A percentile compares a stretch with the other conserved stretches of the same genome.
These are phyloP conservation scores for Alternaria sp. DNA, from an alignment of 2,329 filamentous ascomycete species.

Conservation along the genomic window DNA sequence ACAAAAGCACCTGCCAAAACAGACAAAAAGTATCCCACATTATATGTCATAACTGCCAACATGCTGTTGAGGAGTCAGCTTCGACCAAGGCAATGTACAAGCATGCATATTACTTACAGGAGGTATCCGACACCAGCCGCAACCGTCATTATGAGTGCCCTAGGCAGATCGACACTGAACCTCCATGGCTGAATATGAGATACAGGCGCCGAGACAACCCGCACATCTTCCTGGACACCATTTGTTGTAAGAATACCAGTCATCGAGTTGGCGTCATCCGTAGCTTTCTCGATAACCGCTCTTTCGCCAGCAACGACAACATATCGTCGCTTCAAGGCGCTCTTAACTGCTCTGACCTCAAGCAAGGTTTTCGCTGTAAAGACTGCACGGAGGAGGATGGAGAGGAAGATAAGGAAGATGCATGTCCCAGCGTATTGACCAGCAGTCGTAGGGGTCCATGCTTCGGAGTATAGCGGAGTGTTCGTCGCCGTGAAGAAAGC, in stretches of 20 bases:
- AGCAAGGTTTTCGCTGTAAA: slow-evolving; percentile 71
- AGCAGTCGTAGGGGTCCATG: slow-evolving; percentile 75
- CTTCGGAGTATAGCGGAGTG: slow-evolving; percentile 71
- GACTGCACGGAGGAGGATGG: slow-evolving; percentile 72
- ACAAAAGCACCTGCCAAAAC: slow-evolving; percentile 81
- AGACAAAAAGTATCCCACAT: slow-evolving; percentile 84
- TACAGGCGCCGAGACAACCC: slow-evolving; percentile 70
- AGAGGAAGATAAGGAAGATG: slow-evolving; percentile 86
- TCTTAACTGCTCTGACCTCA: slow-evolving; percentile 74
- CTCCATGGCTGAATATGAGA: slow-evolving; percentile 74
- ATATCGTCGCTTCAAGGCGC: slow-evolving; percentile 77
- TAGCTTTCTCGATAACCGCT: slow-evolving; percentile 66
- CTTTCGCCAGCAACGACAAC: slow-evolving; percentile 73
- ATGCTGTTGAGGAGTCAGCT: slow-evolving; percentile 66
- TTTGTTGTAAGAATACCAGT: slow-evolving; percentile 74
- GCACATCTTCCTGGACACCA: slow-evolving; percentile 81
- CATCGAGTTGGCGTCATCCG: slow-evolving; percentile 65
- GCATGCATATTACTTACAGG: slow-evolving; percentile 68
- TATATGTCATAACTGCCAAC: slow-evolving; percentile 91
- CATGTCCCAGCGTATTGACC: slow-evolving; percentile 87
- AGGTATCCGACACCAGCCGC: slow-evolving; percentile 83
- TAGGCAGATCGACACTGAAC: slow-evolving; percentile 78
- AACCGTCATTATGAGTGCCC: slow-evolving; percentile 74
- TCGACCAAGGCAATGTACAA: not conserved
- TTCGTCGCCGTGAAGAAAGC: slow-evolving; percentile 70